Evolutionary conservation across 345 rosid species (phyloP).

Genomic region (Camelina hispida): DNA sequence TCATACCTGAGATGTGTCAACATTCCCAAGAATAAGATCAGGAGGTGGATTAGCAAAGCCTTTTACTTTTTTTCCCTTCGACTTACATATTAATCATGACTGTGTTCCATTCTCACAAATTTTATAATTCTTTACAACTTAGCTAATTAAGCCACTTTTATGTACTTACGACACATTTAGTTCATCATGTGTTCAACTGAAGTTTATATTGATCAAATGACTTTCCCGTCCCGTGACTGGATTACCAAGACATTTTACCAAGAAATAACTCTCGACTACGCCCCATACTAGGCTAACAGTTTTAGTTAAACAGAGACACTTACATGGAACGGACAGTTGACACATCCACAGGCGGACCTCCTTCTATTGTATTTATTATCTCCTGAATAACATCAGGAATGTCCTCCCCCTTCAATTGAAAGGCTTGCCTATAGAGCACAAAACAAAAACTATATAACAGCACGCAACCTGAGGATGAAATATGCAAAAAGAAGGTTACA

Average conservation of each 20-base stretch:
- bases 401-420: conserved; percentile 82
- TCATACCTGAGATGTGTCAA: conserved; percentile 69
- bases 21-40: conserved; percentile 38
- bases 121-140: conserved; percentile 9
- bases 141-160: conserved; percentile 19
- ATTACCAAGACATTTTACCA: conserved; percentile 2
- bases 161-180: conserved; percentile 6
- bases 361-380: conserved; percentile 92
- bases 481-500: conserved; percentile 8
- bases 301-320: conserved; percentile 42
- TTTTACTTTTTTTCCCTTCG: neutral
- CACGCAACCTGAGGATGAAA: conserved; percentile 7
- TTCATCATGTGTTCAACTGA: conserved; percentile 26
- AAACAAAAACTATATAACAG: conserved; percentile 31
- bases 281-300: neutral
- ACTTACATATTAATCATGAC: conserved; percentile 1
- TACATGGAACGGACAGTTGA: conserved; percentile 91
- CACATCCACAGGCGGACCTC: conserved; percentile 95
- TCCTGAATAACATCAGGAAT: conserved; percentile 70
- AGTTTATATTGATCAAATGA: conserved; percentile 23
- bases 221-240: conserved; percentile 1
- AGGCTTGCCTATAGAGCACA: conserved; percentile 81
- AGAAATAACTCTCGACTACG: neutral
- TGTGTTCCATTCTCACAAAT: conserved; percentile 1
- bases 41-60: conserved; percentile 19